Base-by-base conservation (phyloP, 169 alveolate genomes). In the Babesia gibsoni region DNA sequence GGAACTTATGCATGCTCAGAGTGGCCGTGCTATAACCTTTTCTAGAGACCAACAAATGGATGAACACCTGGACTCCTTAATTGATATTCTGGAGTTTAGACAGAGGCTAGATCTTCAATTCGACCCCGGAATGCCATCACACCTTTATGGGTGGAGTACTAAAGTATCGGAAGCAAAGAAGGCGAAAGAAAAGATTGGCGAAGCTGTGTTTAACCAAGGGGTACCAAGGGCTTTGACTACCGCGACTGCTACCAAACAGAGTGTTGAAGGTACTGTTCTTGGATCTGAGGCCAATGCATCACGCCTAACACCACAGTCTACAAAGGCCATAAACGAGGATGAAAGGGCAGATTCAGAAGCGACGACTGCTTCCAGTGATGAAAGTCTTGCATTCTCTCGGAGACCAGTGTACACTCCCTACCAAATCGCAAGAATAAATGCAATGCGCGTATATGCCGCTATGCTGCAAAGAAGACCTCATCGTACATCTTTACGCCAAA, bases 71-170 rank as follows among this genome's bases (percentile, higher is more conserved):
- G 73, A 45, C 33, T 48, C 88, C 5, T 68, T 82, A 30, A 57
- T 85, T 20, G 89, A 84, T 5, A 43, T 85, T 32, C 41, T 85
- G 63, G 91, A 85, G 41, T 85, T 82, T 45, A 57, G 86, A 35
- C 77, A 82, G 58, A 14, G 73, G 9, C 59, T 85, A 9, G 91
- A 85, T 48, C 77, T 72, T 25, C 83, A 82, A 52, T 85, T 82
- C 32, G 91, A 85, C 43, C 91, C 91, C 16, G 91, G 91, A 1
- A 84, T 85, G 82, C 91, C 91, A 18, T 81, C 67, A 10, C 59
- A 78, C 37, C 88, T 74, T 20, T 48, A 70, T 1, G 91, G 91
- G 7, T 85, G 91, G 91, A 82, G 91, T 57, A 78, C 84, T 32
- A 78, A 73, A 42, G 41, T n/a, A n/a, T n/a, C n/a, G n/a, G n/a